These are phyloP conservation scores for Aspergillus intermedius DNA, from an alignment of 2,329 filamentous ascomycete genomes.

Conservation along the genomic window DNA sequence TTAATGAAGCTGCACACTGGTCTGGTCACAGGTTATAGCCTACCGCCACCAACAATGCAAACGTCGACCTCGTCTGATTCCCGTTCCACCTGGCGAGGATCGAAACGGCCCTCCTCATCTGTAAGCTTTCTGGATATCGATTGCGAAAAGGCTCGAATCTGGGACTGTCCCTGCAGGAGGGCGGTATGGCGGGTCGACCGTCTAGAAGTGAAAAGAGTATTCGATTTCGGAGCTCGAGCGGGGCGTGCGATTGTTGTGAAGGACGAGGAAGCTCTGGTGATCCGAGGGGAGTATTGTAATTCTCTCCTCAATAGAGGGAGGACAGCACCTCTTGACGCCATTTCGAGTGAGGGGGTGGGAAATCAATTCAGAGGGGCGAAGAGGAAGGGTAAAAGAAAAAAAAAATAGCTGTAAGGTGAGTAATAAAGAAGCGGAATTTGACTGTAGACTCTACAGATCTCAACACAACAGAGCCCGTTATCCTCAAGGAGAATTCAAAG, in stretches of 20 bases:
- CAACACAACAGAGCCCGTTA: not conserved
- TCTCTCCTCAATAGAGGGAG: conserved; percentile 39
- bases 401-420: not conserved
- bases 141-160: conserved; percentile 41
- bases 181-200: conserved; percentile 14
- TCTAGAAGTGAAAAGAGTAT: conserved; percentile 14
- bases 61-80: conserved; percentile 94
- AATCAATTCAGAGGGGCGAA: not conserved
- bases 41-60: conserved; percentile 86
- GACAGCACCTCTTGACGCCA: conserved; percentile 37
- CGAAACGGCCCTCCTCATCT: conserved; percentile 53
- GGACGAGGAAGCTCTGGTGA: conserved; percentile 21
- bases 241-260: conserved; percentile 16
- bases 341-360: conserved; percentile 12
- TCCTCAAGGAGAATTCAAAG: not conserved
- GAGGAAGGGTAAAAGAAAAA: not conserved
- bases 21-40: not conserved
- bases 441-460: not conserved
- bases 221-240: conserved; percentile 13
- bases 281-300: conserved; percentile 22
- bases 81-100: conserved; percentile 65
- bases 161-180: conserved; percentile 17
- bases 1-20: too few relatives aligned
- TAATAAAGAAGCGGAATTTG: too few relatives aligned
- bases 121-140: conserved; percentile 36